phyloP scores from a whole-genome alignment of 305 asterid genomes.

The Lippia alba region DNA sequence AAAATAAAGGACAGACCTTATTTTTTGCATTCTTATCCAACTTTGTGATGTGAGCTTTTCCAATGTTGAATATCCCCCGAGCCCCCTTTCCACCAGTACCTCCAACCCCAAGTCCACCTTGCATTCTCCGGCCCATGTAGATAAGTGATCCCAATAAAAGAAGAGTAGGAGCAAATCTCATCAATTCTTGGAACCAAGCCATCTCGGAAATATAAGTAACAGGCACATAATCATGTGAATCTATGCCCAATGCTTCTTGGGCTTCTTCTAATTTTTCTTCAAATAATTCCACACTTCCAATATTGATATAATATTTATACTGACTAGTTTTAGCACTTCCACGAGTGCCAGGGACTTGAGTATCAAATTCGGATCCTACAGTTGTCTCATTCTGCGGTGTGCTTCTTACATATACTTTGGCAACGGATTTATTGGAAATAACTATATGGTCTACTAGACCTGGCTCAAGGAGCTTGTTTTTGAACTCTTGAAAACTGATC shows the following conservation, averaged over 20 bases:
- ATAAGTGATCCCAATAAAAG: slow-evolving; percentile 61
- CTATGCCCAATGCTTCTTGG: slow-evolving; percentile 80
- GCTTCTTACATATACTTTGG: slow-evolving; percentile 74
- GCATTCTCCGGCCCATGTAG: slow-evolving; percentile 73
- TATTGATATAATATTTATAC: slow-evolving; percentile 71
- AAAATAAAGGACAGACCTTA: slow-evolving; percentile 54
- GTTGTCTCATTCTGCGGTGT: slow-evolving; percentile 50
- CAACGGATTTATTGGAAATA: slow-evolving; percentile 76
- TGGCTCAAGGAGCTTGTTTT: slow-evolving; percentile 87
- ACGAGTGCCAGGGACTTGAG: slow-evolving; percentile 35
- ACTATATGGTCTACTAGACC: slow-evolving; percentile 88
- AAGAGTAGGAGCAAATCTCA: slow-evolving; percentile 74
- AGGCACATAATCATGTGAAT: slow-evolving; percentile 74
- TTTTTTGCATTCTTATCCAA: slow-evolving; percentile 85
- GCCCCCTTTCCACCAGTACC: slow-evolving; percentile 73
- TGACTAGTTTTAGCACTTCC: slow-evolving; percentile 50
- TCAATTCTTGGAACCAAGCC: slow-evolving; percentile 65
- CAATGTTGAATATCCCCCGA: slow-evolving; percentile 79
- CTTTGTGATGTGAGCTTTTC: slow-evolving; percentile 83
- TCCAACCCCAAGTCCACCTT: slow-evolving; percentile 83
- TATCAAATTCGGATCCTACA: slow-evolving; percentile 46
- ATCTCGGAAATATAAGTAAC: slow-evolving; percentile 74
- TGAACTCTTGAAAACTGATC: slow-evolving; percentile 97
- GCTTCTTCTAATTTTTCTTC: slow-evolving; percentile 94
- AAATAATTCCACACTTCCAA: slow-evolving; percentile 89